Evolutionary conservation across 108 stramenopile genomes (phyloP).

Genomic region (Skeletonema tropicum): DNA sequence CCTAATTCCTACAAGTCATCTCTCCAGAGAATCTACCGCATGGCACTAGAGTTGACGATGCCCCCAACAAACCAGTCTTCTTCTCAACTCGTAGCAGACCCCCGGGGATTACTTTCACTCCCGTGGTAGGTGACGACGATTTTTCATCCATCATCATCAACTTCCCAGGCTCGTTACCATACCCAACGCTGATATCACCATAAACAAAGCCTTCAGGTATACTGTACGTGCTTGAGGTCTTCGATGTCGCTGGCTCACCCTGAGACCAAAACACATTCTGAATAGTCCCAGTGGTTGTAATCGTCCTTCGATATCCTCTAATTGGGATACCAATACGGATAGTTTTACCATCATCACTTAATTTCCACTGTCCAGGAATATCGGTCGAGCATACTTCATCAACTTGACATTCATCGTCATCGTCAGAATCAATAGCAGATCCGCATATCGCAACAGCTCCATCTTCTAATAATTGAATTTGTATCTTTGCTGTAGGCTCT

Average conservation of each 20-base stretch:
- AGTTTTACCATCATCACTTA: slow-evolving; percentile 65
- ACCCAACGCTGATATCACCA: slow-evolving; percentile 64
- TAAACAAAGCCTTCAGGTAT: slow-evolving; percentile 80
- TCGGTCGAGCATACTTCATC: slow-evolving; percentile 52
- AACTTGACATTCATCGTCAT: slow-evolving; percentile 12
- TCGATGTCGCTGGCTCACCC: slow-evolving; percentile 52
- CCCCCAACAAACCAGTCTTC: slow-evolving; percentile 71
- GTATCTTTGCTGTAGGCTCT: slow-evolving; percentile 55
- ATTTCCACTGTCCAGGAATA: slow-evolving; percentile 70
- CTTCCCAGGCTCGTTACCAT: slow-evolving; percentile 55
- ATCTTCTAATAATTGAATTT: slow-evolving; percentile 52
- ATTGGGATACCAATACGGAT: slow-evolving; percentile 71
- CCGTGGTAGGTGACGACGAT: slow-evolving; percentile 33
- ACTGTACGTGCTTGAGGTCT: slow-evolving; percentile 71
- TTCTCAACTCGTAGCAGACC: slow-evolving; percentile 79
- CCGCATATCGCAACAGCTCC: slow-evolving; percentile 45
- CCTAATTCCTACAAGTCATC: slow-evolving; percentile 6
- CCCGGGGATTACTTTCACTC: slow-evolving; percentile 26
- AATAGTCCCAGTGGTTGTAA: slow-evolving; percentile 82
- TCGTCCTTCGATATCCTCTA: slow-evolving; percentile 76
- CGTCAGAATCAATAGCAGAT: slow-evolving; percentile 6
- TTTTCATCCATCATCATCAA: slow-evolving; percentile 52
- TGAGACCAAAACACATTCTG: slow-evolving; percentile 77
- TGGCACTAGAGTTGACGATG: slow-evolving; percentile 57
- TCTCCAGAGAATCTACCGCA: slow-evolving; percentile 73